A percentile compares a stretch with the other conserved stretches of the same genome.
These are phyloP conservation scores for Diaporthe ampelina DNA, from an alignment of 2,329 filamentous ascomycete genomes.

Conservation along the genomic window DNA sequence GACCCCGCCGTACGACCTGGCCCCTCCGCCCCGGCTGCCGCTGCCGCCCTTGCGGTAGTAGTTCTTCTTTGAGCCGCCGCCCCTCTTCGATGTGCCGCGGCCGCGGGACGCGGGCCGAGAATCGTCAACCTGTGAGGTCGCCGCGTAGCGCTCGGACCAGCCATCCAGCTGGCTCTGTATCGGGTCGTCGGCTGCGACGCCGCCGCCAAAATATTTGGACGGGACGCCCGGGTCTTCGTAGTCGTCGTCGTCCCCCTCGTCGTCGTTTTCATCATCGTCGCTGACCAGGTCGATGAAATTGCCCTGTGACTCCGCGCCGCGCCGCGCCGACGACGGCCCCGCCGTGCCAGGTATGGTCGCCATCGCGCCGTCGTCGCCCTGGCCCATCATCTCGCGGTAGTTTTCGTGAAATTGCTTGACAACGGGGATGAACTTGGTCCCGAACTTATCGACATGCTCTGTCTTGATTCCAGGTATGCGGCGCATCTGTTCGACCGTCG, in stretches of 20 bases:
- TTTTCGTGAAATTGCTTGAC: slow-evolving; percentile 62
- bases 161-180: slow-evolving; percentile 43
- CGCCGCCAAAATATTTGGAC: slow-evolving; percentile 63
- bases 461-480: slow-evolving; percentile 73
- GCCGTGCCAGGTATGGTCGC: slow-evolving; percentile 38
- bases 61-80: slow-evolving; percentile 39
- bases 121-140: slow-evolving; percentile 43
- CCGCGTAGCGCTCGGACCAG: slow-evolving; percentile 49
- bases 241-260: slow-evolving; percentile 48
- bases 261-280: slow-evolving; percentile 55
- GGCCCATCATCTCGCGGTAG: slow-evolving; percentile 67
- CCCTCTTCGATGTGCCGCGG: slow-evolving; percentile 37
- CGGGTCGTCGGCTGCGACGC: slow-evolving; percentile 37
- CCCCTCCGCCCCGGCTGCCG: slow-evolving; percentile 36
- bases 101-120: slow-evolving; percentile 44
- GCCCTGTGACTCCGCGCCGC: slow-evolving; percentile 46
- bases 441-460: slow-evolving; percentile 74
- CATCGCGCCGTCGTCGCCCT: slow-evolving; percentile 38
- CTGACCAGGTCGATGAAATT: slow-evolving; percentile 71
- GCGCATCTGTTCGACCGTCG: slow-evolving; percentile 71
- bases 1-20: slow-evolving; percentile 42
- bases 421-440: slow-evolving; percentile 71
- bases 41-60: slow-evolving; percentile 42
- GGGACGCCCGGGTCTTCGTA: slow-evolving; percentile 51
- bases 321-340: slow-evolving; percentile 26